Conservation (phyloP, 2,329 filamentous ascomycete genomes). For the Macrophomina phaseolina region DNA sequence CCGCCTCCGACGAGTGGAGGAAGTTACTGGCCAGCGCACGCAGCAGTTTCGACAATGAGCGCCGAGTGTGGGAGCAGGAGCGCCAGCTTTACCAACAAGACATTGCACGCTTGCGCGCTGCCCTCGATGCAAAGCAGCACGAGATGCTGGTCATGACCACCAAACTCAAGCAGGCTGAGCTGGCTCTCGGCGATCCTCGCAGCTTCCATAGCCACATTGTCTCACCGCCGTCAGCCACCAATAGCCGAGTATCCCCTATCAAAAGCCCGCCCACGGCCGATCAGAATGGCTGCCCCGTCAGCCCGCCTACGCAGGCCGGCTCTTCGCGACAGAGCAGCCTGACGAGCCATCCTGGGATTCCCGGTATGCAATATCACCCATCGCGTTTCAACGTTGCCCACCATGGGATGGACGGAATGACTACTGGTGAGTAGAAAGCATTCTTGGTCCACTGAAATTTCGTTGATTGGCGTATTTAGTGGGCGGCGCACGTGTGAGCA, state of each 20-base stretch:
- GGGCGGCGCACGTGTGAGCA: neutral
- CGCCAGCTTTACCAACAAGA: constrained; percentile 24
- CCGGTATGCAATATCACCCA: constrained; percentile 10
- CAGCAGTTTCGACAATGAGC: constrained; percentile 22
- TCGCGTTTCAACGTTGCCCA: constrained; percentile 19
- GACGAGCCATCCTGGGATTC: neutral
- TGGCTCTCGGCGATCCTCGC: constrained; percentile 21
- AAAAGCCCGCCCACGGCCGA: constrained; percentile 8
- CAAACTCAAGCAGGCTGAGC: constrained; percentile 27
- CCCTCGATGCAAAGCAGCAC: constrained; percentile 24
- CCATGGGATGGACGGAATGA: constrained; percentile 13
- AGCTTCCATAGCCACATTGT: constrained; percentile 25
- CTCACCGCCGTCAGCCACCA: constrained; percentile 18
- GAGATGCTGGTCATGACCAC: constrained; percentile 25
- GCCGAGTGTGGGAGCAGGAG: constrained; percentile 27
- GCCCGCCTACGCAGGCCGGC: constrained; percentile 5
- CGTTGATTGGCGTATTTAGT: neutral
- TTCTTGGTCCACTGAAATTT: constrained; percentile 36
- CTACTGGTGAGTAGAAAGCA: constrained; percentile 29
- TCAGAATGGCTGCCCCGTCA: constrained; percentile 2
- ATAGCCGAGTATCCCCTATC: constrained; percentile 16
- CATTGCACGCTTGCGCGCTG: constrained; percentile 11
- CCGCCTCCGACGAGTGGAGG: constrained; percentile 26
- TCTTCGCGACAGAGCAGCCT: neutral
- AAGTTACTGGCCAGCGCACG: constrained; percentile 23